These are phyloP conservation scores for Mrakiaceae sp. DNA, from an alignment of 1,284 basidiomycete genomes.

Conservation along the genomic window DNA sequence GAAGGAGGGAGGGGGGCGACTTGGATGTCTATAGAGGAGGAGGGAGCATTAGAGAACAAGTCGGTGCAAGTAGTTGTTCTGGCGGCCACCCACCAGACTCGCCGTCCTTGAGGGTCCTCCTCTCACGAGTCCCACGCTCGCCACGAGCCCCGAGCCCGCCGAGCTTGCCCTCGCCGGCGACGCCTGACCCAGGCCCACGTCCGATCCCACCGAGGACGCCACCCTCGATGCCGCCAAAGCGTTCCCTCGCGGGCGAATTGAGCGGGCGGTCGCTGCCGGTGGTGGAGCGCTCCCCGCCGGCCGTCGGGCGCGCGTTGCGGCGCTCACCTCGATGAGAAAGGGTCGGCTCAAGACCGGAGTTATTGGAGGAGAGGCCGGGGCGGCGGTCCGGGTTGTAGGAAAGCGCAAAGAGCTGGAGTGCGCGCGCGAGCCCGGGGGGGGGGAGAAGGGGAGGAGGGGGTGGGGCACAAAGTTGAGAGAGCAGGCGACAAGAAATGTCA, in stretches of 20 bases:
- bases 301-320: not conserved
- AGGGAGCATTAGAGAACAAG: not conserved
- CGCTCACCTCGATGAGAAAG: not conserved
- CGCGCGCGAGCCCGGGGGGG: too few species aligned
- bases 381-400: slow-evolving; percentile 16
- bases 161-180: slow-evolving; percentile 1
- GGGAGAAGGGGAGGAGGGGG: too few species aligned
- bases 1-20: slow-evolving; percentile 16
- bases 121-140: not conserved
- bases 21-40: not conserved
- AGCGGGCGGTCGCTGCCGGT: slow-evolving; percentile 2
- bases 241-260: slow-evolving; percentile 14
- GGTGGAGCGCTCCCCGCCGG: not conserved
- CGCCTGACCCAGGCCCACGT: not conserved
- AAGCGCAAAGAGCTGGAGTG: slow-evolving; percentile 9
- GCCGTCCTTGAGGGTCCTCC: not conserved
- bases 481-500: not conserved
- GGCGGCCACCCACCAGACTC: not conserved
- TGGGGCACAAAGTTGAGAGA: not conserved
- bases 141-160: not conserved
- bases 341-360: not conserved
- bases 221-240: slow-evolving; percentile 16
- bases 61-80: not conserved
- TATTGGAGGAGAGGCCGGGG: not conserved
- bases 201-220: slow-evolving; percentile 16